These are phyloP conservation scores for Talaromyces sp. DNA, from an alignment of 2,329 filamentous ascomycete genomes.

Conservation along the genomic window DNA sequence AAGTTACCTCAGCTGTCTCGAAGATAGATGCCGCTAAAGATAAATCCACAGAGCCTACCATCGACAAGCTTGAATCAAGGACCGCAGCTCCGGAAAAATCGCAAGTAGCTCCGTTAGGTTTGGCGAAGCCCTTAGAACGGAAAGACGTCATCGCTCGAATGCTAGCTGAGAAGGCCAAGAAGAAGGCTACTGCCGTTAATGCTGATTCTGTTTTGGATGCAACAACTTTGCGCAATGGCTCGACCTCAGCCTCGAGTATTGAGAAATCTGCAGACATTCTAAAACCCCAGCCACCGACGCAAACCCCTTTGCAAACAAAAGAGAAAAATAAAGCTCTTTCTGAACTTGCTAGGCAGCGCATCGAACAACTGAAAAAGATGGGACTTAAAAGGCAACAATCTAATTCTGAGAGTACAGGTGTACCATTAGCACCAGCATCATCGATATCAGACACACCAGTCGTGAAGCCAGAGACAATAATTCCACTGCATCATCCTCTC, in stretches of 20 bases:
- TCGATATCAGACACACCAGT: background rate
- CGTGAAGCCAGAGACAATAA: background rate
- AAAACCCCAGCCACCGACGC: slow-evolving; percentile 16
- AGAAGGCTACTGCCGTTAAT: slow-evolving; percentile 28
- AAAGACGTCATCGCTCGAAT: slow-evolving; percentile 75
- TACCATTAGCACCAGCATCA: background rate
- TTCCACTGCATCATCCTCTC: slow-evolving; percentile 35
- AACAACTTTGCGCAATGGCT: background rate
- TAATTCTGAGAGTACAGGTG: background rate
- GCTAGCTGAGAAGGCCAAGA: slow-evolving; percentile 68
- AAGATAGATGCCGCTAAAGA: slow-evolving; percentile 20
- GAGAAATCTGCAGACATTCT: slow-evolving; percentile 15
- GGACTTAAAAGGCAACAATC: slow-evolving; percentile 38
- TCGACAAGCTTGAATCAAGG: background rate
- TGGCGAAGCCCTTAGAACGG: slow-evolving; percentile 56
- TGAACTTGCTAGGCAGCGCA: slow-evolving; percentile 71
- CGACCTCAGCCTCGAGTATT: background rate
- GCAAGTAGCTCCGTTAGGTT: background rate
- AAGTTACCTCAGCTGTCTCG: slow-evolving; percentile 26
- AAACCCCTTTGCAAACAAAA: slow-evolving; percentile 21
- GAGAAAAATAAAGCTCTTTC: slow-evolving; percentile 62
- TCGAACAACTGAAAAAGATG: slow-evolving; percentile 67
- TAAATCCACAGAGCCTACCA: background rate
- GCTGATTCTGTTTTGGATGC: background rate
- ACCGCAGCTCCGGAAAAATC: background rate